Evolutionary conservation across 2,329 filamentous ascomycete species (phyloP).

Genomic region (Ophiostoma sp.): DNA sequence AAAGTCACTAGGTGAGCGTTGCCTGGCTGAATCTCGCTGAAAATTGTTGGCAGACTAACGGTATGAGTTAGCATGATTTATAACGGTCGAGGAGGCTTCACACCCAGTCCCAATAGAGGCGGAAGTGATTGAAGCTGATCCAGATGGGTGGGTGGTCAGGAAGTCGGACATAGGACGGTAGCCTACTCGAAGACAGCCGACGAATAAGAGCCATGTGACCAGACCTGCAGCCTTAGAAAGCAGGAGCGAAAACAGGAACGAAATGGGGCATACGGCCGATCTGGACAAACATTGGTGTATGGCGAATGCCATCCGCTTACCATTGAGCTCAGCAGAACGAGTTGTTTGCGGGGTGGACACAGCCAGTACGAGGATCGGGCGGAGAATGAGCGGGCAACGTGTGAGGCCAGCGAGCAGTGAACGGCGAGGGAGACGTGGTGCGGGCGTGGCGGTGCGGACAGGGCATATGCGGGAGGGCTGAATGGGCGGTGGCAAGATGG

Average conservation of each 20-base stretch:
- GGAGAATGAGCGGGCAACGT: background rate
- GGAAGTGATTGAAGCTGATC: background rate
- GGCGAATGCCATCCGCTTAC: background rate
- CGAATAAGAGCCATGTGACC: background rate
- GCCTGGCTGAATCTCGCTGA: constrained; percentile 15
- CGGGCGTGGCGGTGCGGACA: constrained; percentile 1
- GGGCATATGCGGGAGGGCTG: constrained; percentile 5
- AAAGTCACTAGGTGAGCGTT: constrained; percentile 8
- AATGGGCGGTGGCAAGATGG: constrained; percentile 10
- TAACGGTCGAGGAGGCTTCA: background rate
- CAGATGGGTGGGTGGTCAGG: background rate
- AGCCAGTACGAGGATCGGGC: background rate
- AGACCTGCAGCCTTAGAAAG: background rate
- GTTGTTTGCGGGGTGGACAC: background rate
- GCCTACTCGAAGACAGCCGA: background rate
- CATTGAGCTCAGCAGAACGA: background rate
- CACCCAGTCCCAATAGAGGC: background rate
- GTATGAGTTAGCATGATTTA: background rate
- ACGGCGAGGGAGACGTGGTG: background rate
- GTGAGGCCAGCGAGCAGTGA: too few species aligned
- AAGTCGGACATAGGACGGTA: background rate
- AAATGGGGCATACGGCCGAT: background rate
- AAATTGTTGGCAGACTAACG: constrained; percentile 20
- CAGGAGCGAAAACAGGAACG: background rate
- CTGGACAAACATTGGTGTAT: background rate